phyloP scores from a whole-genome alignment of 2,329 filamentous ascomycete species.

The Aspergillus ruber region DNA sequence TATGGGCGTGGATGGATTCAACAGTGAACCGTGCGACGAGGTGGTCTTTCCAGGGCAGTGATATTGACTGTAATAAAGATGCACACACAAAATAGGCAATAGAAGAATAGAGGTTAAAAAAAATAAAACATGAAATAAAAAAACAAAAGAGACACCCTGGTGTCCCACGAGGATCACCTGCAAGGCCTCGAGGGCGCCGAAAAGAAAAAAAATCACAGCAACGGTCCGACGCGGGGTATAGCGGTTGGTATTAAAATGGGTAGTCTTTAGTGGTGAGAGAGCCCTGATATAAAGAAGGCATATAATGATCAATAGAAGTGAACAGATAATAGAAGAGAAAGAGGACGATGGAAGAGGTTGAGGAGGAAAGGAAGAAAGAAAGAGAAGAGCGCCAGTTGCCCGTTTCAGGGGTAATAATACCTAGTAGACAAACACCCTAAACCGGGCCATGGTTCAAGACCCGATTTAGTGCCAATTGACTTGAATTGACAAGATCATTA shows the following conservation, averaged over 20 bases:
- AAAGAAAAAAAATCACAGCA: constrained; percentile 7
- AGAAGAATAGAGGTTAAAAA: constrained; percentile 5
- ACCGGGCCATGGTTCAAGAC: no score
- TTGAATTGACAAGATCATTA: no score
- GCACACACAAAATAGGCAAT: constrained; percentile 2
- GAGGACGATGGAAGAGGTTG: not conserved
- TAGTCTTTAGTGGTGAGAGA: no score
- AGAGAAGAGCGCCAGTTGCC: not conserved
- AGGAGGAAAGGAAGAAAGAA: constrained; percentile 1
- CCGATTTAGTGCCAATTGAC: no score
- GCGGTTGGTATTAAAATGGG: no score
- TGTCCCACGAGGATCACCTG: constrained; percentile 2
- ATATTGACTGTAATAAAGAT: not conserved
- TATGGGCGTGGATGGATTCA: constrained; percentile 1
- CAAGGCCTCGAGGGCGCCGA: constrained; percentile 8
- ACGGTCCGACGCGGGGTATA: not conserved
- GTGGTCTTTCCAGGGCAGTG: not conserved
- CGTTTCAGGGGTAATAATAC: no score
- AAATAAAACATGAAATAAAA: no score
- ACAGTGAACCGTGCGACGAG: constrained; percentile 8
- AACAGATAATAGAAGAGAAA: not conserved
- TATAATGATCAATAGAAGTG: not conserved
- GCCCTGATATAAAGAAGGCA: not conserved
- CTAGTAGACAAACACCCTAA: no score
- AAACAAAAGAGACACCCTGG: constrained; percentile 1